A percentile compares a stretch with the other conserved stretches of the same genome.
These are phyloP conservation scores for Funneliformis caledonium DNA, from an alignment of 371 early-diverging fungal genomes.

Conservation along the genomic window DNA sequence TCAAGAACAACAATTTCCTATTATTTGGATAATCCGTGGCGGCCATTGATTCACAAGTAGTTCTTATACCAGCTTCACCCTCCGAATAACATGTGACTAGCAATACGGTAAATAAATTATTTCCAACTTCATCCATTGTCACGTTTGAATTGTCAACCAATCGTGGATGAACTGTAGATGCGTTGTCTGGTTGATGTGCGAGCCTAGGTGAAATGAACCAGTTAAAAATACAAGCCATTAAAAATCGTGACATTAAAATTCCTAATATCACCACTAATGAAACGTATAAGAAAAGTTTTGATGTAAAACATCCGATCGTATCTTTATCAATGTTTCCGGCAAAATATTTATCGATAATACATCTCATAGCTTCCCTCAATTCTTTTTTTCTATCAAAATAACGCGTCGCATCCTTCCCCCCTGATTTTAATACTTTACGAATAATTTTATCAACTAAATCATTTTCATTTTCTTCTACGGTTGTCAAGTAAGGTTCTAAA, in stretches of 20 bases:
- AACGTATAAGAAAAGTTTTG: constrained; percentile 69
- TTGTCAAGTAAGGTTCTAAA: constrained; percentile 64
- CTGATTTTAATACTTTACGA: constrained; percentile 53
- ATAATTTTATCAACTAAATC: constrained; percentile 70
- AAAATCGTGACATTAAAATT: constrained; percentile 65
- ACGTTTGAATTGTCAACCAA: neutral
- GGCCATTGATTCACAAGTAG: constrained; percentile 90
- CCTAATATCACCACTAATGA: constrained; percentile 48
- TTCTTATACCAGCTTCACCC: constrained; percentile 78
- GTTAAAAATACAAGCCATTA: constrained; percentile 68
- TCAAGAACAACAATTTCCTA: constrained; percentile 83
- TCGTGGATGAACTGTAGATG: no score
- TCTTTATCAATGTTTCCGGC: constrained; percentile 82
- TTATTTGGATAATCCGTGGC: constrained; percentile 80
- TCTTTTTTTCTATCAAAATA: constrained; percentile 58
- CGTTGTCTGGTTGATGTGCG: neutral
- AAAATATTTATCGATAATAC: constrained; percentile 63
- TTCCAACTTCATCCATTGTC: constrained; percentile 51
- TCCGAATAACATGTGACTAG: constrained; percentile 87
- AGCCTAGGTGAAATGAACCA: constrained; percentile 56
- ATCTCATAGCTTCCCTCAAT: constrained; percentile 55
- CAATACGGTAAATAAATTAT: constrained; percentile 51
- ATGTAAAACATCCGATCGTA: constrained; percentile 85
- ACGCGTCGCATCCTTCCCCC: constrained; percentile 73
- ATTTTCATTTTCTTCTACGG: constrained; percentile 48